phyloP scores from a whole-genome alignment of 108 stramenopile genomes.

The Fistulifera solaris region DNA sequence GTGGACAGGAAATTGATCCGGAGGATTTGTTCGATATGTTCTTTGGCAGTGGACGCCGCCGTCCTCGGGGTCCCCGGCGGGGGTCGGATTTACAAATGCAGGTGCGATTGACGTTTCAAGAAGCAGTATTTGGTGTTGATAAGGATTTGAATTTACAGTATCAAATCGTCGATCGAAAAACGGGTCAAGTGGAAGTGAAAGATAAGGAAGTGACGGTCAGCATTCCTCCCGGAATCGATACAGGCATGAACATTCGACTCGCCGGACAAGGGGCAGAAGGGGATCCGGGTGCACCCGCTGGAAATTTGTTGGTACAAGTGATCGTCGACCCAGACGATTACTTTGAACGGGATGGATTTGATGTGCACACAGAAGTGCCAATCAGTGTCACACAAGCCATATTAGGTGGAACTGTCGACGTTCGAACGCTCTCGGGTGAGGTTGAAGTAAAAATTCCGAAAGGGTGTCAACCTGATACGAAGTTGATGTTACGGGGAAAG shows the following conservation, averaged over 20 bases:
- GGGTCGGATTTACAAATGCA: conserved; percentile 86
- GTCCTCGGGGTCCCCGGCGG: conserved; percentile 62
- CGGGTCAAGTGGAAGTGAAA: conserved; percentile 56
- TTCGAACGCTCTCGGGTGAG: conserved; percentile 89
- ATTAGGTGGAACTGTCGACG: conserved; percentile 91
- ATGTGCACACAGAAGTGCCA: conserved; percentile 78
- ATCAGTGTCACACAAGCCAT: conserved; percentile 75
- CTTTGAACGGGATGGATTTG: conserved; percentile 79
- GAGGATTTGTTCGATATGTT: conserved; percentile 88
- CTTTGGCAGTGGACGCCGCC: conserved; percentile 55
- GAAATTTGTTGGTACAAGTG: conserved; percentile 86
- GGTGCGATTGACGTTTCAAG: conserved; percentile 75
- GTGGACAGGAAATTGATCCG: conserved; percentile 65
- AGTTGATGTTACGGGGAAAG: conserved; percentile 86
- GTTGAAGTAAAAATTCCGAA: conserved; percentile 92
- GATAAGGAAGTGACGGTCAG: conserved; percentile 79
- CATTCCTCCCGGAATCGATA: conserved; percentile 90
- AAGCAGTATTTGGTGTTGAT: conserved; percentile 79
- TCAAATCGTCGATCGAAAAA: conserved; percentile 54
- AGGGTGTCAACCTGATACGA: conserved; percentile 86
- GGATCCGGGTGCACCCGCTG: conserved; percentile 77
- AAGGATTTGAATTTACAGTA: conserved; percentile 76
- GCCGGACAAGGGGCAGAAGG: conserved; percentile 89
- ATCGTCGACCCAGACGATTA: conserved; percentile 82
- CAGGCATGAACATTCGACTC: conserved; percentile 86